Evolutionary conservation across 2,329 filamentous ascomycete species (phyloP).

Genomic region (Acephala macrosclerotiorum): DNA sequence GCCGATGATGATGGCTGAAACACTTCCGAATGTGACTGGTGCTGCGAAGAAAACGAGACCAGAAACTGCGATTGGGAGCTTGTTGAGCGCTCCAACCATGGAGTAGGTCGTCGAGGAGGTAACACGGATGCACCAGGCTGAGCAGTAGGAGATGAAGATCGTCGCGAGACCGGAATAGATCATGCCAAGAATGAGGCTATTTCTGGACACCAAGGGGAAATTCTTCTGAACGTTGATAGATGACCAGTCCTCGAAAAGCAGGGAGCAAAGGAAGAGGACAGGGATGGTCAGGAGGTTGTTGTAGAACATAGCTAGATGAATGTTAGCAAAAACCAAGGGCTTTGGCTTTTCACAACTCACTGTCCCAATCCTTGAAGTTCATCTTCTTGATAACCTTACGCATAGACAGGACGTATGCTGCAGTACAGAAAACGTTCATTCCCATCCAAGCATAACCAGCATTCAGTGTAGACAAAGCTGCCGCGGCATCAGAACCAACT

Average conservation of each 20-base stretch:
- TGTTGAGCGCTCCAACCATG: slow-evolving; percentile 98
- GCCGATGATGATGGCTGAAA: slow-evolving; percentile 88
- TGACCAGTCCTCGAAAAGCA: slow-evolving; percentile 93
- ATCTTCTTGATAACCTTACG: slow-evolving; percentile 99
- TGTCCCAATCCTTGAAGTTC: slow-evolving; percentile 99
- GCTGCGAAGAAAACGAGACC: slow-evolving; percentile 96
- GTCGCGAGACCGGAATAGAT: slow-evolving; percentile 91
- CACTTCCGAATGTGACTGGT: slow-evolving; percentile 89
- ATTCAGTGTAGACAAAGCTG: slow-evolving; percentile 87
- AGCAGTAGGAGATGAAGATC: slow-evolving; percentile 99
- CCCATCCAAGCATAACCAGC: slow-evolving; percentile 98
- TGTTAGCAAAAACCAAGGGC: slow-evolving; percentile 43
- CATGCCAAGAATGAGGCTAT: slow-evolving; percentile 85
- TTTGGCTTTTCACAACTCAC: slow-evolving; percentile 63
- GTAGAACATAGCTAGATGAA: slow-evolving; percentile 90
- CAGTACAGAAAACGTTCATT: slow-evolving; percentile 94
- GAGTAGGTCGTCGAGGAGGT: slow-evolving; percentile 98
- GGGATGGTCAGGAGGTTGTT: slow-evolving; percentile 98
- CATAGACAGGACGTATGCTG: slow-evolving; percentile 90
- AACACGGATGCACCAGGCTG: slow-evolving; percentile 97
- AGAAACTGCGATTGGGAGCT: slow-evolving; percentile 92
- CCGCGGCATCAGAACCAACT: slow-evolving; percentile 63
- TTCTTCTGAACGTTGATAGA: slow-evolving; percentile 81
- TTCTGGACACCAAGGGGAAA: slow-evolving; percentile 85
- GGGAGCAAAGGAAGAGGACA: slow-evolving; percentile 81